Evolutionary conservation across 306 rosid genomes (phyloP), one percentile per base, ranked within the genome.

Genomic region (Urtica urens): DNA sequence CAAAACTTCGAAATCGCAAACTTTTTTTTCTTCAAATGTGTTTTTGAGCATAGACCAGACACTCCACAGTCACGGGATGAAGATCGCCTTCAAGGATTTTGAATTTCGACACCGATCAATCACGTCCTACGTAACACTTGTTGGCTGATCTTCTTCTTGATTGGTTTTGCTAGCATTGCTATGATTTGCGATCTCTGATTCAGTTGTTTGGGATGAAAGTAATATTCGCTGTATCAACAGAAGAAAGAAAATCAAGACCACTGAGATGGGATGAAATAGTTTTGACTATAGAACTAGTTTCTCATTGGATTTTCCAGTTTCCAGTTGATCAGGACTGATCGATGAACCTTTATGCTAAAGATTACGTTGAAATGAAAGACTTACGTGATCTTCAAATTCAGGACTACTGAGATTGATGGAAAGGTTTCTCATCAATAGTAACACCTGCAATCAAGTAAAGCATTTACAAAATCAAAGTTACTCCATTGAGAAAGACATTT

Each of bases 381-480:
- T 77, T 70, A 92, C 99, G 51, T 85, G 96, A 63, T 85, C 86
- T 75, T 85, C 94, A 38, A 92, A 92, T 40, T 79, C 94, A 0
- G 96, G 99, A 66, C 92, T 79, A 13, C 72, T 51, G 63, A 92
- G 73, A 72, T 92, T 92, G 71, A 82, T 77, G 46, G 99, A 79
- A 46, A 92, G 69, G 64, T 92, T 85, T 71, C 99, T 79, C 96
- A 85, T 85, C 82, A 92, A 72, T 55, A 92, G 58, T 44, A 92
- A 74, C 57, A 92, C 99, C 99, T 92, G 59, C 7, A 70, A 15
- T 46, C 37, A 21, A 62, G 49, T 35, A 26, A 65, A 42, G 53
- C 33, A 22, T 23, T 56, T 21, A 28, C 42, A 25, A 52, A 37
- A 18, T 25, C 29, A 2, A 40, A 18, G 45, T 38, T 23, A n/a